Evolutionary conservation across 805 yeast genomes (phyloP), one percentile per base, ranked within the genome.

Genomic region (Lipomyces lipofer): DNA sequence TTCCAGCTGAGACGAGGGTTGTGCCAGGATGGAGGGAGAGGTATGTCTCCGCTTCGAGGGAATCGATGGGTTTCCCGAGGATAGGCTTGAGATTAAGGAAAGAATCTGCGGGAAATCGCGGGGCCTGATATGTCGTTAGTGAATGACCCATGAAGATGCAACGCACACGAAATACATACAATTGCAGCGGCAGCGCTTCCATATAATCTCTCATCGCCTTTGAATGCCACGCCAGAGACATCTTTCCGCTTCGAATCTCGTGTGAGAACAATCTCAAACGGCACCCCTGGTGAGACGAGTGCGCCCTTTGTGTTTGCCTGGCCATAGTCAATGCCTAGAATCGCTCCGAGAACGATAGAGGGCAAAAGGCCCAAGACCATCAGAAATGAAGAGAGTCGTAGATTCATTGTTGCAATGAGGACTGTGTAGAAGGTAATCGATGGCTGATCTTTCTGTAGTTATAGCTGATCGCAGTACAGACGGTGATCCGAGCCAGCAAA

Each of bases 191-290:
- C 64, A 24, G 42, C 36, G 28, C 51, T 40, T 3, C 64, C 64
- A 30, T 56, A 59, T 1, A 60, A 19, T n/a, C 64, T 47, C 38
- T 64, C 39, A 52, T 69, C 60, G 28, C 73, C 63, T 47, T 83
- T 79, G 56, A 91, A 75, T 0, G 87, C 84, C 10, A 94, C 63
- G 0, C 95, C 97, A 3, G 91, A 79, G 3, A 84, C 75, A 64
- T 92, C 98, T 68, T 94, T 94, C 54, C 99, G 78, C 71, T 90
- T 88, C 2, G 96, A 85, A 65, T 94, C 98, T 24, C 88, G 85
- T 3, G 97, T 88, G 58, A 94, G 74, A 12, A 94, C 85, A 38
- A 94, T 79, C 66, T 94, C 98, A 67, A 91, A 84, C 13, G 90
- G 86, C 19, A 89, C 83, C 10, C 90, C 88, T 0, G 97, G 97